These are phyloP conservation scores for Barnettozyma salicaria DNA, from an alignment of 805 yeast genomes.

Conservation along the genomic window DNA sequence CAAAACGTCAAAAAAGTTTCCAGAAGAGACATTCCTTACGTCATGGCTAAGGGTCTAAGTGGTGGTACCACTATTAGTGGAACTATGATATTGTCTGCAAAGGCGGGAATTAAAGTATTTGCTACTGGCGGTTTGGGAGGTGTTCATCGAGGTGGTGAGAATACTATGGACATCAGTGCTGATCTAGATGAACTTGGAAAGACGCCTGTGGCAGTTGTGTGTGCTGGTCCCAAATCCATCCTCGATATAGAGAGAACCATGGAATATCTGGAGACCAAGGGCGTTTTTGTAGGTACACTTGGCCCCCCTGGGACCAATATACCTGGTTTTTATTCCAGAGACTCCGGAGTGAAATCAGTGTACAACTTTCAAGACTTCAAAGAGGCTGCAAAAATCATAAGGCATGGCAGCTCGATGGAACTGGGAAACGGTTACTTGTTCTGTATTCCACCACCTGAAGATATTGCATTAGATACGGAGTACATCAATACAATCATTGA, in stretches of 20 bases:
- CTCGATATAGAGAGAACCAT: constrained; percentile 74
- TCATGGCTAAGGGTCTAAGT: constrained; percentile 52
- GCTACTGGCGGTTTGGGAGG: constrained; percentile 96
- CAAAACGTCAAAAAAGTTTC: constrained; percentile 54
- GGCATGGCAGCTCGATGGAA: constrained; percentile 41
- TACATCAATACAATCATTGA: constrained; percentile 52
- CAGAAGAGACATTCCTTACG: constrained; percentile 70
- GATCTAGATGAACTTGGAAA: constrained; percentile 79
- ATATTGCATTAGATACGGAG: constrained; percentile 48
- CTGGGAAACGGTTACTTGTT: constrained; percentile 66
- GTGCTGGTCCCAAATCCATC: constrained; percentile 87
- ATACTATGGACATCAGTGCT: constrained; percentile 77
- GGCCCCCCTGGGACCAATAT: constrained; percentile 47
- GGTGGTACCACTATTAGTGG: constrained; percentile 93
- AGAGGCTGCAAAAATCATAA: constrained; percentile 60
- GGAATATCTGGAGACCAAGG: constrained; percentile 87
- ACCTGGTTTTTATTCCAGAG: constrained; percentile 80
- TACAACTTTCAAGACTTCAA: constrained; percentile 46
- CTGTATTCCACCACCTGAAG: constrained; percentile 76
- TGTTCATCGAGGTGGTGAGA: constrained; percentile 73
- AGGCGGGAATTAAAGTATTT: constrained; percentile 76
- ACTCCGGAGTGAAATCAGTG: constrained; percentile 70
- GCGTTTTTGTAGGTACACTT: constrained; percentile 74
- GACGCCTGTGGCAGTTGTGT: constrained; percentile 85
- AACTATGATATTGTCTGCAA: constrained; percentile 74